Base-by-base conservation (phyloP, 164 flowering plant species). In the Hamamelis virginiana region DNA sequence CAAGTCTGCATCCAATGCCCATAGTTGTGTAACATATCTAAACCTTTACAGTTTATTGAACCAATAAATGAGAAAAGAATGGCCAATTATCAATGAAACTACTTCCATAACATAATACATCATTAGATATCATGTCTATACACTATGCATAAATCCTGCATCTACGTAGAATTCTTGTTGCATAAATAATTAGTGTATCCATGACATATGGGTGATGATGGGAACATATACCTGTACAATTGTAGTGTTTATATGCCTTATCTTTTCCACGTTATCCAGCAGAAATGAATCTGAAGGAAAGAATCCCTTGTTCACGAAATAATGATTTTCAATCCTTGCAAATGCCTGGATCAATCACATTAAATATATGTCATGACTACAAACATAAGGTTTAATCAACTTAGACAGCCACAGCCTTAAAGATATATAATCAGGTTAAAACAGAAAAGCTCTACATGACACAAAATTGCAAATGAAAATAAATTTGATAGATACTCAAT, bases 261-360 rank as follows among this genome's bases (percentile, higher is more conserved):
- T 92, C 81, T 91, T 95, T 26, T 90, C 97, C 68, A 95, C 71
- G 67, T 91, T 89, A 70, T 95, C 99, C 74, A 95, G 73, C 69
- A 95, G 82, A 84, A 56, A 92, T 9, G 97, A 91, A 63, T 95
- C 97, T 23, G 91, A 80, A 67, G 92, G 83, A 51, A 95, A 83
- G 82, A 95, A 91, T 4, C 99, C 99, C 77, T 80, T 87, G 80
- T 92, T 95, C 74, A 86, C 75, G 64, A 95, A 92, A 74, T 89
- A 92, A 76, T 95, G 99, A 41, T 90, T 95, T 77, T 95, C 99
- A 67, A 95, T 91, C 78, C 97, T 84, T 68, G 99, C 97, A 81
- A 92, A 92, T 72, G 97, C 97, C 97, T 92, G 91, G 64, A 74
- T 4, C 66, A 26, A 59, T 16, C 4, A 70, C 62, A 66, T 63